Conservation (phyloP, 306 rosid genomes). For the Potentilla sterilis region DNA sequence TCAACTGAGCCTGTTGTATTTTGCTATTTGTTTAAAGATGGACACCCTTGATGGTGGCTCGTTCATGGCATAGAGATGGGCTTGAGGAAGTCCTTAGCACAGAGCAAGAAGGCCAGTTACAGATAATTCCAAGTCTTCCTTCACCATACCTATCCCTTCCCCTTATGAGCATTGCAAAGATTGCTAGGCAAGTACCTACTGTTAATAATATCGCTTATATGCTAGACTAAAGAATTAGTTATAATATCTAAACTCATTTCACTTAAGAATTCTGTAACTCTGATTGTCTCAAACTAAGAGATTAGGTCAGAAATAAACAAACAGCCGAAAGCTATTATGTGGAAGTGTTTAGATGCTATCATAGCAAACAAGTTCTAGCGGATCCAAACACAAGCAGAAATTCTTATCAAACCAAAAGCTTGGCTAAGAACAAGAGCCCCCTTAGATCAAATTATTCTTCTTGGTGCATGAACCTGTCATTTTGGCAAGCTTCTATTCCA, state of each 20-base stretch:
- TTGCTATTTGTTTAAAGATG: slow-evolving; percentile 53
- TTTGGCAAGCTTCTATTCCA: background rate
- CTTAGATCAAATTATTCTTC: background rate
- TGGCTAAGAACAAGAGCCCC: background rate
- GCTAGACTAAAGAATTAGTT: background rate
- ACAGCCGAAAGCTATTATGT: background rate
- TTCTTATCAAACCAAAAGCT: background rate
- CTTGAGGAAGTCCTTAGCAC: slow-evolving; percentile 73
- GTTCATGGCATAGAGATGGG: slow-evolving; percentile 78
- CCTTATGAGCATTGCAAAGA: slow-evolving; percentile 81
- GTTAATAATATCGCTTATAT: background rate
- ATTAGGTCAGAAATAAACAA: background rate
- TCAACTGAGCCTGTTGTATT: slow-evolving; percentile 18
- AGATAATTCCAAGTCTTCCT: slow-evolving; percentile 53
- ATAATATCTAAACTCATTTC: background rate
- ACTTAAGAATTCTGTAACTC: background rate
- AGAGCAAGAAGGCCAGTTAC: slow-evolving; percentile 45
- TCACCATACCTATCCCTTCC: slow-evolving; percentile 85
- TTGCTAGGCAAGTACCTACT: slow-evolving; percentile 63
- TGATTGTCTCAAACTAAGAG: background rate
- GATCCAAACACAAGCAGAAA: background rate
- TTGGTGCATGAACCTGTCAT: background rate
- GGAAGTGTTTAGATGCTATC: background rate
- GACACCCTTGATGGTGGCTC: slow-evolving; percentile 91
- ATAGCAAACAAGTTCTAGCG: background rate